Conservation (phyloP, 2,329 filamentous ascomycete genomes). For the Penicillium brevicompactum region DNA sequence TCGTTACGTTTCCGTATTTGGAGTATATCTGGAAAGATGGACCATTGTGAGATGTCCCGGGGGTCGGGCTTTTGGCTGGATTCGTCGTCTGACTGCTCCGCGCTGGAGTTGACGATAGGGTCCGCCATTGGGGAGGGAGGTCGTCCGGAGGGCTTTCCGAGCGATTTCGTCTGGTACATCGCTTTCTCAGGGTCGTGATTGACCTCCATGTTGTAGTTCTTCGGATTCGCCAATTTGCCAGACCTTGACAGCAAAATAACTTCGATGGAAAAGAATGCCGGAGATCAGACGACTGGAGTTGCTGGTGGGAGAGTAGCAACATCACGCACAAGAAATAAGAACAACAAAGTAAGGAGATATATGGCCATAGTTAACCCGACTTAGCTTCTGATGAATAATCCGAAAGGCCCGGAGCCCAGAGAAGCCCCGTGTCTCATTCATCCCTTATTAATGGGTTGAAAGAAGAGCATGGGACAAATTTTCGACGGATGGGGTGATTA, state of each 20-base stretch:
- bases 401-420: too few relatives aligned
- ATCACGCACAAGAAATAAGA: slow-evolving; percentile 9
- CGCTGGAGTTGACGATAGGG: not conserved
- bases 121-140: too few relatives aligned
- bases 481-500: too few relatives aligned
- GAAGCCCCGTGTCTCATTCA: too few relatives aligned
- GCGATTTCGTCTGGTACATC: too few relatives aligned
- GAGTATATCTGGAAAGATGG: slow-evolving; percentile 9
- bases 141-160: too few relatives aligned
- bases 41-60: slow-evolving; percentile 11
- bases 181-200: not conserved
- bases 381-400: too few relatives aligned
- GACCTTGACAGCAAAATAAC: slow-evolving; percentile 3
- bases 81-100: slow-evolving; percentile 11
- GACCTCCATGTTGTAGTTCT: slow-evolving; percentile 10
- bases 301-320: slow-evolving; percentile 8
- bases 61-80: slow-evolving; percentile 10
- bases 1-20: slow-evolving; percentile 12
- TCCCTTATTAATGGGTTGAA: too few relatives aligned
- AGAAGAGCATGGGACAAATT: too few relatives aligned
- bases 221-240: slow-evolving; percentile 10
- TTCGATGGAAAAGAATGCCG: slow-evolving; percentile 3
- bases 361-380: too few relatives aligned
- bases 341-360: not conserved
- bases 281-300: slow-evolving; percentile 7